These are phyloP conservation scores for Suhomyces bribrorum DNA, from an alignment of 1,139 yeast species.

Conservation along the genomic window DNA sequence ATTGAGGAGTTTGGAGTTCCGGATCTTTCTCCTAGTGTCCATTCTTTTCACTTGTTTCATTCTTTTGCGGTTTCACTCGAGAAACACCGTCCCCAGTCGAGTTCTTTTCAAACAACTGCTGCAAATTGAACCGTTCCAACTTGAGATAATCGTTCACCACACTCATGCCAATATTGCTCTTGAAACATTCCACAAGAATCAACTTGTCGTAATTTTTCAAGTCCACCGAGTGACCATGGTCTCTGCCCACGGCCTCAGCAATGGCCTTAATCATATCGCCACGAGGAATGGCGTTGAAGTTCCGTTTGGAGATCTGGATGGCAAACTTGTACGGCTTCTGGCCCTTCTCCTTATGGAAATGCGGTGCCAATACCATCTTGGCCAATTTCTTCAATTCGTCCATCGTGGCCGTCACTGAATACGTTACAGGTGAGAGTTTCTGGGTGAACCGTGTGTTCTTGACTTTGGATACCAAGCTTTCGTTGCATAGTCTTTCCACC, in stretches of 20 bases:
- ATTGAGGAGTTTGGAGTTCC: too few relatives aligned
- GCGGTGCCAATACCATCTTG: constrained; percentile 59
- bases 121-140: constrained; percentile 58
- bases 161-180: constrained; percentile 78
- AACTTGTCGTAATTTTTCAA: constrained; percentile 77
- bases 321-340: constrained; percentile 69
- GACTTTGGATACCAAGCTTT: constrained; percentile 48
- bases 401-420: constrained; percentile 70
- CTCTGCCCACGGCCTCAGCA: constrained; percentile 71
- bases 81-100: constrained; percentile 19
- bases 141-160: constrained; percentile 67
- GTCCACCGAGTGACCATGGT: constrained; percentile 75
- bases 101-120: constrained; percentile 59
- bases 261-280: constrained; percentile 68
- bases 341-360: constrained; percentile 55
- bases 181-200: constrained; percentile 83
- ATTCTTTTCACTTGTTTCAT: constrained; percentile 2
- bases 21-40: constrained; percentile 5
- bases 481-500: constrained; percentile 63
- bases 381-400: constrained; percentile 66
- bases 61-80: constrained; percentile 15
- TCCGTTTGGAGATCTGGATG: constrained; percentile 74
- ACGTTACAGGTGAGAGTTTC: constrained; percentile 76
- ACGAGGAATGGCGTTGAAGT: constrained; percentile 71
- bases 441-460: constrained; percentile 75